Percentiles rank a stretch among this genome's conserved stretches.
Evolutionary conservation across 257 asterid species (phyloP).

Genomic region (Nicotiana otophora): DNA sequence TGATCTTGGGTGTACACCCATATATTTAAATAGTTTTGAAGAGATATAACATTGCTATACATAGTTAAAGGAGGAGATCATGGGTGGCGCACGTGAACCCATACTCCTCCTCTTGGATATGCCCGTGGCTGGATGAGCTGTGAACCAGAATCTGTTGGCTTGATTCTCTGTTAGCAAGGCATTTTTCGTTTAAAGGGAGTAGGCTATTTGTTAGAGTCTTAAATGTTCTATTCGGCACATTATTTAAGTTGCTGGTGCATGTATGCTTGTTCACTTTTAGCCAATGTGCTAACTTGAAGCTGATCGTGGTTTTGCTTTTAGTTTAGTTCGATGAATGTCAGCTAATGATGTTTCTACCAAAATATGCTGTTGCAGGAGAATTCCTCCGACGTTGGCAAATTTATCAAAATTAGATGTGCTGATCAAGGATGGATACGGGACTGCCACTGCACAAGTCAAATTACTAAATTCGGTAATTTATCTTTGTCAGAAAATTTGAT

Average conservation of each 20-base stretch:
- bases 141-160: neutral
- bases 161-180: neutral
- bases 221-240: neutral
- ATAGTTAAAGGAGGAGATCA: too few relatives aligned
- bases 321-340: neutral
- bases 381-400: constrained; percentile 66
- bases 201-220: neutral
- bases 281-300: neutral
- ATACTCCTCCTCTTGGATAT: too few relatives aligned
- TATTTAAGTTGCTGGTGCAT: neutral
- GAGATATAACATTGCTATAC: too few relatives aligned
- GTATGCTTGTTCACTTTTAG: neutral
- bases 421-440: constrained; percentile 76
- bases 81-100: too few relatives aligned
- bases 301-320: neutral
- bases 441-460: constrained; percentile 56
- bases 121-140: neutral
- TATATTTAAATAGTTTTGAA: too few relatives aligned
- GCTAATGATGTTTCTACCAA: neutral
- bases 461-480: constrained; percentile 59
- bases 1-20: too few relatives aligned
- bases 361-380: constrained; percentile 49
- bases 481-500: neutral
- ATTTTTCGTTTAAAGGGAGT: neutral
- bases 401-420: constrained; percentile 65